Conservation (phyloP, 1,139 yeast species). For the Chernovozyma aurita region DNA sequence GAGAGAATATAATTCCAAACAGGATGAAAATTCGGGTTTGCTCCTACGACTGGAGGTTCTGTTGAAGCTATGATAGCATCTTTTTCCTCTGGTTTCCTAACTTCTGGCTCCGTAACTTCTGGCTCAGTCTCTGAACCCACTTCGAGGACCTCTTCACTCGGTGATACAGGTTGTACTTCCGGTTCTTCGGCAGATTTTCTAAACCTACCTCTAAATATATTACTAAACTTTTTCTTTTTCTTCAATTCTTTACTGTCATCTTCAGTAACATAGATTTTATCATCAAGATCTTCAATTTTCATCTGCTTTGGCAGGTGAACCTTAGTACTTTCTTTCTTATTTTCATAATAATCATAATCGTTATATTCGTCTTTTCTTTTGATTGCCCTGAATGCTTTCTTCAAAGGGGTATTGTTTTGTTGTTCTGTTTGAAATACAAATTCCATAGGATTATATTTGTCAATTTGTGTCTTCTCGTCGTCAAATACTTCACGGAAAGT, state of each 20-base stretch:
- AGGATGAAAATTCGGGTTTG: conserved; percentile 30
- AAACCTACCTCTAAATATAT: not conserved
- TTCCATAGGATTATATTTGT: conserved; percentile 39
- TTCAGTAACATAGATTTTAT: not conserved
- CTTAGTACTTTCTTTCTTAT: conserved; percentile 4
- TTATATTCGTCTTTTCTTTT: conserved; percentile 31
- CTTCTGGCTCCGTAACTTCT: not conserved
- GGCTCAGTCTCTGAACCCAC: not conserved
- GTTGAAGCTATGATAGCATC: not conserved
- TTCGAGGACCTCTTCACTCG: not conserved
- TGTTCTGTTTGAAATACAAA: conserved; percentile 27
- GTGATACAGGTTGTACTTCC: not conserved
- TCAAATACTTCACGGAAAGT: conserved; percentile 38
- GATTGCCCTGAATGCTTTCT: conserved; percentile 25
- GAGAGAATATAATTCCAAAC: conserved; percentile 36
- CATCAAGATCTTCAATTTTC: not conserved
- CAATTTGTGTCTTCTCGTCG: conserved; percentile 24
- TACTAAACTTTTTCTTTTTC: not conserved
- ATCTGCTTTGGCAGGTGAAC: not conserved
- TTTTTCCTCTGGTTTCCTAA: not conserved
- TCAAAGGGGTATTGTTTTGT: conserved; percentile 20
- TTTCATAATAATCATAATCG: conserved; percentile 33
- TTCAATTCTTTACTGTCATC: not conserved
- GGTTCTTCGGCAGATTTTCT: not conserved
- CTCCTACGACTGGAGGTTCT: conserved; percentile 10